Conservation (phyloP, 192 early-diverging fungal species). For the Podila minutissima region DNA sequence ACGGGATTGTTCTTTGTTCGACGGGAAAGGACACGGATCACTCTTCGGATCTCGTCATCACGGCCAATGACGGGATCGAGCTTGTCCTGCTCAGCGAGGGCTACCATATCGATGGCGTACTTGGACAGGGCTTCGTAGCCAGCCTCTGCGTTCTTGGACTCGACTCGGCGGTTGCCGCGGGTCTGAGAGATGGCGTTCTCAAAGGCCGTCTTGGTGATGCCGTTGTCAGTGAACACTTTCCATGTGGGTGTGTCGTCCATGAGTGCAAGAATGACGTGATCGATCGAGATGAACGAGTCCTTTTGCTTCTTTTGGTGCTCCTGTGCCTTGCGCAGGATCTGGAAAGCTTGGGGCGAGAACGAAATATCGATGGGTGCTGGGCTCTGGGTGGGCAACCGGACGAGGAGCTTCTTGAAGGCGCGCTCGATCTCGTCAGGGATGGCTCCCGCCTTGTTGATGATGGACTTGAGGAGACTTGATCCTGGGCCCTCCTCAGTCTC, state of each 20-base stretch:
- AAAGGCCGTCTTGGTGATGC: conserved; percentile 75
- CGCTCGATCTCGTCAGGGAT: conserved; percentile 82
- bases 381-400: conserved; percentile 84
- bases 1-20: conserved; percentile 94
- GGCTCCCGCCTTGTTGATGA: conserved; percentile 86
- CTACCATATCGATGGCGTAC: conserved; percentile 92
- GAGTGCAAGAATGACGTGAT: conserved; percentile 90
- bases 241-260: conserved; percentile 71
- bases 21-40: conserved; percentile 91
- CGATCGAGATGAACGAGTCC: conserved; percentile 88
- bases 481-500: conserved; percentile 82
- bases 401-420: conserved; percentile 77
- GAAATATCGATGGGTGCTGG: conserved; percentile 84
- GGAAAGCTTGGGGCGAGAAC: conserved; percentile 67
- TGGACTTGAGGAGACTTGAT: conserved; percentile 75
- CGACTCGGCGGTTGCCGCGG: conserved; percentile 86
- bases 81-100: conserved; percentile 86
- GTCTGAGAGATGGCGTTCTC: conserved; percentile 80
- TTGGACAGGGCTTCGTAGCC: conserved; percentile 93
- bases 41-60: conserved; percentile 95
- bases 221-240: conserved; percentile 71
- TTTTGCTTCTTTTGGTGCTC: conserved; percentile 87
- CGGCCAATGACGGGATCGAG: conserved; percentile 97
- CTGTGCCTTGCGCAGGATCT: conserved; percentile 78
- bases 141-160: conserved; percentile 86